These are phyloP conservation scores for Alternaria metachromatica DNA, from an alignment of 2,329 filamentous ascomycete genomes.

Conservation along the genomic window DNA sequence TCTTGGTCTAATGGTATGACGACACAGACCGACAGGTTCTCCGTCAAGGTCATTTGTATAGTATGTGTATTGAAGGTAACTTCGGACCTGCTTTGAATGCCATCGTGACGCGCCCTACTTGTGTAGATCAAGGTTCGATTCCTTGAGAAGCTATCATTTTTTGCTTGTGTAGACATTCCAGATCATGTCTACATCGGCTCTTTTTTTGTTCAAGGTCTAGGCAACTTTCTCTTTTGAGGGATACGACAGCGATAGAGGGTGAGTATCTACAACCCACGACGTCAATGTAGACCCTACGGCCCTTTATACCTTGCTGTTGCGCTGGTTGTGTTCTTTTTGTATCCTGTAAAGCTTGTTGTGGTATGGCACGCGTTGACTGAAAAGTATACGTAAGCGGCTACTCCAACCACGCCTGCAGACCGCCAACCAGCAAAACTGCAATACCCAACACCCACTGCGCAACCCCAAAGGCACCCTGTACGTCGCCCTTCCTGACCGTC, in stretches of 20 bases:
- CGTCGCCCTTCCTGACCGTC: slow-evolving; percentile 40
- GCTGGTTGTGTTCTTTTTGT: not conserved
- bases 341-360: not conserved
- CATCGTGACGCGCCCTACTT: not conserved
- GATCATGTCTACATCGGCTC: not conserved
- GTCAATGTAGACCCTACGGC: not conserved
- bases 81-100: not conserved
- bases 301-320: not conserved
- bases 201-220: not conserved
- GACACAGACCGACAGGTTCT: not conserved
- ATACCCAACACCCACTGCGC: slow-evolving; percentile 47
- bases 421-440: slow-evolving; percentile 41
- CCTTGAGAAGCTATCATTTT: not conserved
- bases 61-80: not conserved
- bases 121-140: not conserved
- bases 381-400: not conserved
- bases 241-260: not conserved
- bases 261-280: not conserved
- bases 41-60: not conserved
- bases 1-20: not conserved
- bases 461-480: slow-evolving; percentile 52
- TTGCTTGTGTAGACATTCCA: not conserved
- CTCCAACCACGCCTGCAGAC: slow-evolving; percentile 43
- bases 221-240: not conserved
- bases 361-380: not conserved